phyloP scores from a whole-genome alignment of 129 eudicot species.

The Saussurea involucrata region DNA sequence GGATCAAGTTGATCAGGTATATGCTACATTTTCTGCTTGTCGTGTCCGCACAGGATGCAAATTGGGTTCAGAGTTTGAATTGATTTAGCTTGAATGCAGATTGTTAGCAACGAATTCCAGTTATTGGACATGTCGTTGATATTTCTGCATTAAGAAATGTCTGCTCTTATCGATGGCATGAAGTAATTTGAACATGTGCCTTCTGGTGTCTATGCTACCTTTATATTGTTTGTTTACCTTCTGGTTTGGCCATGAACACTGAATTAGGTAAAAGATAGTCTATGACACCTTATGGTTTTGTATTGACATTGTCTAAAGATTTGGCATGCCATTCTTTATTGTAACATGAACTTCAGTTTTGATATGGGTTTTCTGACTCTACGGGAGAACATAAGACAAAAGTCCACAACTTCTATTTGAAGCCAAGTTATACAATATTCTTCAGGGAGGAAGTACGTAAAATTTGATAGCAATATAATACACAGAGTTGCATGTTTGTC shows the following conservation, averaged over 20 bases:
- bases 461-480: background rate
- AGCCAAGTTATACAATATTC: slow-evolving; percentile 86
- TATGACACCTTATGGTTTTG: background rate
- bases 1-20: too few relatives aligned
- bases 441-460: slow-evolving; percentile 97
- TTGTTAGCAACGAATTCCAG: background rate
- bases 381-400: slow-evolving; percentile 90
- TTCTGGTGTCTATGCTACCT: background rate
- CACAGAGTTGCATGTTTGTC: background rate
- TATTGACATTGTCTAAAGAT: background rate
- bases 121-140: background rate
- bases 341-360: background rate
- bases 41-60: too few relatives aligned
- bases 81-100: slow-evolving; percentile 2
- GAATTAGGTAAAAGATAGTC: background rate
- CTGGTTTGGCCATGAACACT: background rate
- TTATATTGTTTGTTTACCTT: background rate
- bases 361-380: slow-evolving; percentile 10
- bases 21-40: too few relatives aligned
- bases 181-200: background rate
- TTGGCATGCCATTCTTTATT: background rate
- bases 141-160: slow-evolving; percentile 2
- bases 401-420: slow-evolving; percentile 90
- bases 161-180: background rate
- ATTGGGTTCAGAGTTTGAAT: background rate